phyloP scores from a whole-genome alignment of 2,329 filamentous ascomycete species.

The Aspergillus caelatus region DNA sequence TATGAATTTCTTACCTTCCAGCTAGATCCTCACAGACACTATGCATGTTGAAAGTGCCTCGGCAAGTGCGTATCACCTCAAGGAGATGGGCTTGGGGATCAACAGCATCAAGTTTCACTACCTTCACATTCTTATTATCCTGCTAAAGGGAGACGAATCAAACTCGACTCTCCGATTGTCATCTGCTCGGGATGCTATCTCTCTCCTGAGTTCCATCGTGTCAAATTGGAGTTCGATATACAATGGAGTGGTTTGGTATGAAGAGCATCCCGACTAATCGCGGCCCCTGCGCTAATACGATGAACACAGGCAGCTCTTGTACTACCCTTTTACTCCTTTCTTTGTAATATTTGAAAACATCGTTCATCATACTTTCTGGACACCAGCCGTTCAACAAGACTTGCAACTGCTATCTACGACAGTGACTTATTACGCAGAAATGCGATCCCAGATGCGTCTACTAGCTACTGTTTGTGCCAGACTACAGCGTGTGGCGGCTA shows the following conservation, averaged over 20 bases:
- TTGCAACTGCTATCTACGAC: not conserved
- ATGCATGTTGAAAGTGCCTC: not conserved
- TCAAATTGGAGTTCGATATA: conserved; percentile 21
- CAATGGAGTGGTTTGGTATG: conserved; percentile 21
- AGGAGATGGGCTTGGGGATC: conserved; percentile 17
- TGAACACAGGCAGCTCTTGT: conserved; percentile 15
- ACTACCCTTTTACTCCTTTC: conserved; percentile 16
- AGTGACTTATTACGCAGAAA: conserved; percentile 3
- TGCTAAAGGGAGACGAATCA: conserved; percentile 10
- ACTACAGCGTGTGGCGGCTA: not conserved
- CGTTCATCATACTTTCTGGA: not conserved
- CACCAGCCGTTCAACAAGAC: not conserved
- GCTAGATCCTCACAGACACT: not conserved
- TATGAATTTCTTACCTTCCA: not conserved
- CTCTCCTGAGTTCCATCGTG: conserved; percentile 13
- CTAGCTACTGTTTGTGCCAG: conserved; percentile 1
- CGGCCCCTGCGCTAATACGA: not conserved
- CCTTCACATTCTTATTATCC: conserved; percentile 7
- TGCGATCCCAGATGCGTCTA: conserved; percentile 1
- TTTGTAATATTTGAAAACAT: conserved; percentile 17
- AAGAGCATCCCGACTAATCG: too few species aligned
- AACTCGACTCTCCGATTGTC: conserved; percentile 1
- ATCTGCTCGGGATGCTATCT: conserved; percentile 20
- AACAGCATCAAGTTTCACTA: conserved; percentile 16
- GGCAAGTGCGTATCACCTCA: conserved; percentile 5